These are phyloP conservation scores for Cryptosporidium viatorum DNA, from an alignment of 169 alveolate species.

Conservation along the genomic window DNA sequence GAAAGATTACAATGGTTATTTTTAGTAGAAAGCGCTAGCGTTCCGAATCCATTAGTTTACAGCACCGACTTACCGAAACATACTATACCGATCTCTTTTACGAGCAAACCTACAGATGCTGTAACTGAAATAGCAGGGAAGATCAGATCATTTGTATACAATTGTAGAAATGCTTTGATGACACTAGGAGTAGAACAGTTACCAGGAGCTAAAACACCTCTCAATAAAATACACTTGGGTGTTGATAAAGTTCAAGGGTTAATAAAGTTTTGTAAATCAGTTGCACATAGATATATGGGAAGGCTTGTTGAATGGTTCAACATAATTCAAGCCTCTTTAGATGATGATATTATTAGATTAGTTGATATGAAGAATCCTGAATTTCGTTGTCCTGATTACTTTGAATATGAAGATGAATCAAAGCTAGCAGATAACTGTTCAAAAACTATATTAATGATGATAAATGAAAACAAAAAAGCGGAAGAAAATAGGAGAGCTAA, in stretches of 20 bases:
- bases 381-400: constrained; percentile 70
- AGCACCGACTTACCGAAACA: constrained; percentile 55
- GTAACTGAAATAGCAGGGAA: constrained; percentile 48
- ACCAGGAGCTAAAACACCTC: constrained; percentile 59
- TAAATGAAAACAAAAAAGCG: constrained; percentile 43
- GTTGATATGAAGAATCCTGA: constrained; percentile 36
- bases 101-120: constrained; percentile 59
- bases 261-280: constrained; percentile 65
- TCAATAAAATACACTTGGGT: constrained; percentile 55
- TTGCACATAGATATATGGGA: constrained; percentile 70
- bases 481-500: constrained; percentile 24
- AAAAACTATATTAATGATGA: constrained; percentile 54
- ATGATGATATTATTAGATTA: constrained; percentile 56
- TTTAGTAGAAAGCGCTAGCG: constrained; percentile 68
- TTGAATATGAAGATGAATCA: constrained; percentile 61
- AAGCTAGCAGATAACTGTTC: constrained; percentile 65
- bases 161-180: constrained; percentile 66
- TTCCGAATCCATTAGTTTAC: constrained; percentile 56
- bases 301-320: constrained; percentile 68
- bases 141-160: constrained; percentile 41
- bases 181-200: constrained; percentile 63
- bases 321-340: constrained; percentile 65
- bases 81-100: constrained; percentile 62
- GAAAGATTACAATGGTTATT: constrained; percentile 72
- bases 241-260: constrained; percentile 42